These are phyloP conservation scores for Moniliella sp. DNA, from an alignment of 1,284 basidiomycete species.

Conservation along the genomic window DNA sequence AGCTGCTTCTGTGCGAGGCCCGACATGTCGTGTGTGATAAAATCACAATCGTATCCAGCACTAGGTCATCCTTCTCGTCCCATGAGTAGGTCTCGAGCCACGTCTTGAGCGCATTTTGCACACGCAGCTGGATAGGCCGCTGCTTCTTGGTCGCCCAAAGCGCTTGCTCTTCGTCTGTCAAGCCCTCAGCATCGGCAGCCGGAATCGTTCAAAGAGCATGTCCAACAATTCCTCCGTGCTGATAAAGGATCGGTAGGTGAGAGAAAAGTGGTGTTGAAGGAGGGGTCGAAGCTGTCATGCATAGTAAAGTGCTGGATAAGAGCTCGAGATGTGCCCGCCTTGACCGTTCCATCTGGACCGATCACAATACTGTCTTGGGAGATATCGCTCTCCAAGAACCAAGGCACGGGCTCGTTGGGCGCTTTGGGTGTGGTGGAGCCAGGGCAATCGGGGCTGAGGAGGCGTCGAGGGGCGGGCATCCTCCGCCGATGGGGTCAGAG, in stretches of 20 bases:
- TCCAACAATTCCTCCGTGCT: constrained; percentile 64
- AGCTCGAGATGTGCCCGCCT: constrained; percentile 63
- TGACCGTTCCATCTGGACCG: constrained; percentile 47
- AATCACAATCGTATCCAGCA: constrained; percentile 28
- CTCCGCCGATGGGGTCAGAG: too few relatives aligned
- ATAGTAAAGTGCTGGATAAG: constrained; percentile 72
- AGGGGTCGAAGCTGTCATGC: constrained; percentile 47
- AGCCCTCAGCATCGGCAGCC: constrained; percentile 52
- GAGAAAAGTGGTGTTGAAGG: constrained; percentile 79
- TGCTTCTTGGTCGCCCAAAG: constrained; percentile 77
- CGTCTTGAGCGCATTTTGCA: constrained; percentile 35
- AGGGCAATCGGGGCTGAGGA: too few relatives aligned
- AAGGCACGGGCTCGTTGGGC: constrained; percentile 48
- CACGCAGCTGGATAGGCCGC: constrained; percentile 49
- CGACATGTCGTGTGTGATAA: constrained; percentile 29
- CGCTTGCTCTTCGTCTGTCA: constrained; percentile 48
- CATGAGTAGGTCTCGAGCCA: constrained; percentile 36
- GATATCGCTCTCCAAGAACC: constrained; percentile 58
- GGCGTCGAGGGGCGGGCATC: too few relatives aligned
- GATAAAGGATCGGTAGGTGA: constrained; percentile 92
- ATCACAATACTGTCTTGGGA: constrained; percentile 58
- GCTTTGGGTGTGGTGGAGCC: too few relatives aligned
- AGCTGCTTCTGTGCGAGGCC: constrained; percentile 23
- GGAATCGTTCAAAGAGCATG: constrained; percentile 63
- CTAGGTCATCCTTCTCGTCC: constrained; percentile 29